Base-by-base conservation (phyloP, 1,139 yeast species). In the Candida mesenterica region DNA sequence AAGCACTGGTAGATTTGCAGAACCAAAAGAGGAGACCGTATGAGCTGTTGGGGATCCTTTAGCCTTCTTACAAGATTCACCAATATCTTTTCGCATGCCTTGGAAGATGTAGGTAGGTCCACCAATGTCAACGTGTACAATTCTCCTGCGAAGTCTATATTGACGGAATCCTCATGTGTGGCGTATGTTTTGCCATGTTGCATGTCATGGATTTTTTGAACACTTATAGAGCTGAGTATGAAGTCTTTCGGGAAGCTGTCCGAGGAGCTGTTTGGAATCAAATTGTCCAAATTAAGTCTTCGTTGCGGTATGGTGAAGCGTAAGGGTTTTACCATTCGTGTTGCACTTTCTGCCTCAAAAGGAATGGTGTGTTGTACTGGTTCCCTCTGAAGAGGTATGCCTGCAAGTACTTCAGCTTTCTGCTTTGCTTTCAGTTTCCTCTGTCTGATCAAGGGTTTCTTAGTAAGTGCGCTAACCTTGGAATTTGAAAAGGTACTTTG, bases 271-370 rank as follows among this genome's bases (percentile, higher is more conserved):
- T 9, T 19, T 15, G 14, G 13, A 5, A 28, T 7, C 4, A 31
- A 7, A n/a, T 16, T 20, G 22, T n/a, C 17, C 16, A 10, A 16
- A 14, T 27, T 20, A 26, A 24, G 20, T 5, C 16, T 24, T 15
- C 23, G 18, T 12, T 14, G 12, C 15, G 28, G 17, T 9, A 23
- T 15, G 17, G 13, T 12, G 10, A 25, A 25, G 14, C 14, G 4
- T n/a, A 25, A 4, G 7, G 15, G 17, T 14, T 25, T 25, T 12
- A 47, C 43, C 28, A 42, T 57, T 14, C 38, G 45, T 4, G 43
- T 46, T 2, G 49, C 45, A 37, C 67, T 65, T 38, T 67, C 74
- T 0, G 61, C 70, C 46, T 70, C 76, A 37, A 63, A 50, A 0
- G 48, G 61, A 0, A 63, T 58, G 1, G 75, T 68, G 19, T 55